A percentile compares a stretch with the other conserved stretches of the same genome.
phyloP scores from a whole-genome alignment of 2,329 filamentous ascomycete genomes.

The Aureobasidium uvarum region DNA sequence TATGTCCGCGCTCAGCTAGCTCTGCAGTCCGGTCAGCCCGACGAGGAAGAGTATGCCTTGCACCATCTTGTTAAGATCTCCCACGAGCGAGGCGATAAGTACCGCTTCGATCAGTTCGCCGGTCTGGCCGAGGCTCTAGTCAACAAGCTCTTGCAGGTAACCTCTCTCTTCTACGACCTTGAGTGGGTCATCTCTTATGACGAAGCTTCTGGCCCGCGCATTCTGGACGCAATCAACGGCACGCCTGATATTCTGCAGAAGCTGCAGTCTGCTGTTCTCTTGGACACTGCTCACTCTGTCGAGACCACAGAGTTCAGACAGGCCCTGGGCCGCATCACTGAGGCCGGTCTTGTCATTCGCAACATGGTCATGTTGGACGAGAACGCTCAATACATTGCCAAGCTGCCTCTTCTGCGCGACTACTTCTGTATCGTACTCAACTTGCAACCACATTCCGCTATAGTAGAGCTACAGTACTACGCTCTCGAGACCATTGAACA shows the following conservation, averaged over 20 bases:
- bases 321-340: slow-evolving; percentile 71
- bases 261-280: slow-evolving; percentile 59
- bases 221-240: slow-evolving; percentile 64
- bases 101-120: slow-evolving; percentile 88
- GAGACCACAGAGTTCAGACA: slow-evolving; percentile 70
- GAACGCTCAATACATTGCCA: slow-evolving; percentile 78
- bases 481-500: slow-evolving; percentile 90
- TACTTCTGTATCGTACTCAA: slow-evolving; percentile 78
- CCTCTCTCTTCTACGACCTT: slow-evolving; percentile 75
- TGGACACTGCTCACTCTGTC: slow-evolving; percentile 65
- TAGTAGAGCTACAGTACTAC: slow-evolving; percentile 85
- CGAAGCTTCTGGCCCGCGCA: slow-evolving; percentile 45
- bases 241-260: slow-evolving; percentile 70
- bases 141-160: slow-evolving; percentile 77
- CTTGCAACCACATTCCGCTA: slow-evolving; percentile 67
- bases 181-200: slow-evolving; percentile 74
- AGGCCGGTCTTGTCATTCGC: slow-evolving; percentile 81
- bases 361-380: slow-evolving; percentile 96
- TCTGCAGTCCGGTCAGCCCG: slow-evolving; percentile 71
- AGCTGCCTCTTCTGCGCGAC: slow-evolving; percentile 73
- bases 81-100: slow-evolving; percentile 90
- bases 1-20: slow-evolving; percentile 85
- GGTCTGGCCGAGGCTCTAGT: slow-evolving; percentile 84
- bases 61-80: slow-evolving; percentile 96
- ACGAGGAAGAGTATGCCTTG: slow-evolving; percentile 88